Percentiles rank a stretch among this genome's conserved stretches.
phyloP scores from a whole-genome alignment of 768 basidiomycete genomes.

The Amanita subjunquillea region DNA sequence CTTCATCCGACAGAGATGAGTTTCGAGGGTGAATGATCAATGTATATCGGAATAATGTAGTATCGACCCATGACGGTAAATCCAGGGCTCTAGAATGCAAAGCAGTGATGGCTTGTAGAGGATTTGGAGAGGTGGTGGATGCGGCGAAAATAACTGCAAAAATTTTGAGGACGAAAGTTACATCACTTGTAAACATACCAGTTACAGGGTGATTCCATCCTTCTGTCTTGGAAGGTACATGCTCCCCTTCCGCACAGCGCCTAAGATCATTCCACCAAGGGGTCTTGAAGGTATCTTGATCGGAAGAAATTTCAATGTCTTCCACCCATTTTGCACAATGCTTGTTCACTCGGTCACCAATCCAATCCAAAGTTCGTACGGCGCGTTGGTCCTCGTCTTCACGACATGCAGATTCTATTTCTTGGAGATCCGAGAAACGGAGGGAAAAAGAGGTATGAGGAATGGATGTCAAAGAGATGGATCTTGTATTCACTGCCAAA shows the following conservation, averaged over 20 bases:
- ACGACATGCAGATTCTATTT: conserved; percentile 63
- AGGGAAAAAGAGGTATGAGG: conserved; percentile 65
- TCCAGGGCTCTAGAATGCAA: conserved; percentile 59
- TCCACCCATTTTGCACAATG: conserved; percentile 64
- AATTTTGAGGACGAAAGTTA: conserved; percentile 3
- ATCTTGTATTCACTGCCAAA: conserved; percentile 63
- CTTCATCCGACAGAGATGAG: conserved; percentile 66
- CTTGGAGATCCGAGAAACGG: conserved; percentile 66
- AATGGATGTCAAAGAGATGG: conserved; percentile 60
- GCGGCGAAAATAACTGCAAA: conserved; percentile 67
- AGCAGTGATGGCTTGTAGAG: conserved; percentile 67
- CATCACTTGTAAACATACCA: conserved; percentile 35
- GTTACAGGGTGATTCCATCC: conserved; percentile 86
- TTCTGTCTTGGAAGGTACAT: conserved; percentile 59
- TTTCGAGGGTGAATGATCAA: conserved; percentile 67
- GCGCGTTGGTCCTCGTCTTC: conserved; percentile 78
- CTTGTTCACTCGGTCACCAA: conserved; percentile 57
- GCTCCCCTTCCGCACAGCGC: conserved; percentile 69
- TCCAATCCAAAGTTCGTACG: conserved; percentile 78
- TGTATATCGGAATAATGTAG: conserved; percentile 58
- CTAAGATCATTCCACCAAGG: conserved; percentile 88
- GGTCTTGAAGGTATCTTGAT: conserved; percentile 33
- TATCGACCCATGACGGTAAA: conserved; percentile 77
- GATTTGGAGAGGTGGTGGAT: conserved; percentile 74
- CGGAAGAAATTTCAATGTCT: conserved; percentile 40